Percentiles rank a stretch among this genome's conserved stretches.
phyloP scores from a whole-genome alignment of 495 filamentous ascomycete species.

The Tuber microsphaerosporum region DNA sequence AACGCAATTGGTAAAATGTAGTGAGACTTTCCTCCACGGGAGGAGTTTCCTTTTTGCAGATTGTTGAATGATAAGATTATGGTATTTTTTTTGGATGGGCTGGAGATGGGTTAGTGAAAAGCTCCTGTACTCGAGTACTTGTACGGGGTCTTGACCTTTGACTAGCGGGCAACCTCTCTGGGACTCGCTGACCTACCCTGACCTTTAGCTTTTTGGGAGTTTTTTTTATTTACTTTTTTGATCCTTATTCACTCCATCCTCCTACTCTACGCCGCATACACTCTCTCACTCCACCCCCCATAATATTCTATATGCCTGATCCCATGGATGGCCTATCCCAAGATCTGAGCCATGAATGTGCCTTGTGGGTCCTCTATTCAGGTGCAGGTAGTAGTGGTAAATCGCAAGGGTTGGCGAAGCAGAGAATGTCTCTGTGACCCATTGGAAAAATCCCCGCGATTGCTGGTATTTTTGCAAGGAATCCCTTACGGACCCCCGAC shows the following conservation, averaged over 20 bases:
- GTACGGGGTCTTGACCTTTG: not conserved
- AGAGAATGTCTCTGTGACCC: not conserved
- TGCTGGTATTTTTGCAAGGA: not conserved
- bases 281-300: not conserved
- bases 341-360: conserved; percentile 14
- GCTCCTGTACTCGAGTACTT: not conserved
- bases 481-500: not conserved
- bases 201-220: no score
- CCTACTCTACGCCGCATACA: not conserved
- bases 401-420: not conserved
- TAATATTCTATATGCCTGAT: conserved; percentile 17
- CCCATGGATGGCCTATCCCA: not conserved
- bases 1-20: conserved; percentile 5
- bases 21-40: conserved; percentile 31
- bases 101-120: conserved; percentile 5
- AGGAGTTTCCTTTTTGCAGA: conserved; percentile 16
- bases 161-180: not conserved
- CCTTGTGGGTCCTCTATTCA: conserved; percentile 18
- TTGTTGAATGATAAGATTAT: conserved; percentile 29
- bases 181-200: not conserved
- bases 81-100: not conserved
- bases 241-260: not conserved
- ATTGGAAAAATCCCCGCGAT: not conserved
- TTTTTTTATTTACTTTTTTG: not conserved
- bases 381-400: not conserved